phyloP scores from a whole-genome alignment of 371 early-diverging fungal species.

The Sanchytrium tribonematis region DNA sequence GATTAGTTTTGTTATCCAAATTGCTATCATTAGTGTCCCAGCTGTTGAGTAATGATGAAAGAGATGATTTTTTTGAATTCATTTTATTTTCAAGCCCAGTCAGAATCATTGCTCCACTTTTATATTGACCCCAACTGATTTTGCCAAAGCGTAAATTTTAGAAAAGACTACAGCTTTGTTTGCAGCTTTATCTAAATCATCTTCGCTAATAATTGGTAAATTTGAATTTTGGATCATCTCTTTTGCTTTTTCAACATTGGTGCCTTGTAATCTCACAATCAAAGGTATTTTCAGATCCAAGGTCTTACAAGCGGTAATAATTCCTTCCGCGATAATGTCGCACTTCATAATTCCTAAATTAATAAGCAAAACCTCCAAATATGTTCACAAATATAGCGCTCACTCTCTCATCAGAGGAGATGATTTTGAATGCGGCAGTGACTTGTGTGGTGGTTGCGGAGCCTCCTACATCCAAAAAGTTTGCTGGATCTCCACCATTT shows the following conservation, averaged over 20 bases:
- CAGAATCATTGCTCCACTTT: slow-evolving; percentile 6
- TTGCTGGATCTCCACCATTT: slow-evolving; percentile 94
- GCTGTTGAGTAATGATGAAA: background rate
- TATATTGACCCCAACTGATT: slow-evolving; percentile 32
- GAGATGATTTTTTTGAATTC: background rate
- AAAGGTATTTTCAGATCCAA: slow-evolving; percentile 61
- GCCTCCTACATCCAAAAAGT: slow-evolving; percentile 96
- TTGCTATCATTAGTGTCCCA: background rate
- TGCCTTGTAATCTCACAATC: slow-evolving; percentile 82
- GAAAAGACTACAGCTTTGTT: slow-evolving; percentile 68
- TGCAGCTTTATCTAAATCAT: slow-evolving; percentile 84
- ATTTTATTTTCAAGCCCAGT: background rate
- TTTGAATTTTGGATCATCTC: slow-evolving; percentile 62
- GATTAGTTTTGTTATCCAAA: background rate
- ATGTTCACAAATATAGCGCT: slow-evolving; percentile 87
- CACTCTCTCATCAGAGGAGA: slow-evolving; percentile 65
- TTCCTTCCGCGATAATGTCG: slow-evolving; percentile 90
- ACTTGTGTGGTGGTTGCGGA: slow-evolving; percentile 81
- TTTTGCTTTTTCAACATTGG: slow-evolving; percentile 55
- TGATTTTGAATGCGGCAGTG: slow-evolving; percentile 91
- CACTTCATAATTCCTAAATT: slow-evolving; percentile 60
- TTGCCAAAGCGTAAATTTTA: slow-evolving; percentile 46
- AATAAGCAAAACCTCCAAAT: slow-evolving; percentile 43
- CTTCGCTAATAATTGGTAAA: slow-evolving; percentile 62
- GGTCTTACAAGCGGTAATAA: slow-evolving; percentile 73